A percentile compares a stretch with the other conserved stretches of the same genome.
phyloP scores from a whole-genome alignment of 2,329 filamentous ascomycete genomes.

The Fusarium heterosporum region DNA sequence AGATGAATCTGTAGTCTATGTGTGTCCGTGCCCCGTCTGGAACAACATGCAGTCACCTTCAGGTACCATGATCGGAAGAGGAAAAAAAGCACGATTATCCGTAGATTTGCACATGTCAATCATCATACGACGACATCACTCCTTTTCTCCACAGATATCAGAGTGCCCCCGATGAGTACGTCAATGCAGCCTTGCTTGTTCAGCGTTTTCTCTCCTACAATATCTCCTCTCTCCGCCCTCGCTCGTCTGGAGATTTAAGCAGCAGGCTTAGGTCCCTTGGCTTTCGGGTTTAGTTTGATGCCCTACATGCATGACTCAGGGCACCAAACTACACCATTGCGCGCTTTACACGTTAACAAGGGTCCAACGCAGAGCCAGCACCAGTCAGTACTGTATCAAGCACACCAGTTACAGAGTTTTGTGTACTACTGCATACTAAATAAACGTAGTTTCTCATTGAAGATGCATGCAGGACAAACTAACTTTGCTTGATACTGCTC shows the following conservation, averaged over 20 bases:
- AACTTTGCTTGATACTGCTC: slow-evolving; percentile 3
- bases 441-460: background rate
- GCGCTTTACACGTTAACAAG: slow-evolving; percentile 15
- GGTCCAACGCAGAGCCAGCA: slow-evolving; percentile 23
- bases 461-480: background rate
- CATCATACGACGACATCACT: slow-evolving; percentile 35
- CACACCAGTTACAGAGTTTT: slow-evolving; percentile 33
- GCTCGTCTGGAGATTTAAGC: background rate
- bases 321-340: slow-evolving; percentile 18
- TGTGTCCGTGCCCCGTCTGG: background rate
- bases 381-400: background rate
- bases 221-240: background rate
- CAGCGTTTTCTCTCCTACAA: slow-evolving; percentile 2
- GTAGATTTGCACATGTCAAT: slow-evolving; percentile 24
- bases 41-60: background rate
- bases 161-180: background rate
- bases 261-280: slow-evolving; percentile 12
- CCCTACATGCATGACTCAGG: slow-evolving; percentile 35
- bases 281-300: slow-evolving; percentile 23
- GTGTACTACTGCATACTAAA: slow-evolving; percentile 15
- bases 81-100: background rate
- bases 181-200: slow-evolving; percentile 10
- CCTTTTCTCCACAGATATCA: slow-evolving; percentile 3
- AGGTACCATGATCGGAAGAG: slow-evolving; percentile 13
- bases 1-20: background rate